Evolutionary conservation across 768 basidiomycete genomes (phyloP), one percentile per base, ranked within the genome.

Genomic region (Lactarius hatsudake): DNA sequence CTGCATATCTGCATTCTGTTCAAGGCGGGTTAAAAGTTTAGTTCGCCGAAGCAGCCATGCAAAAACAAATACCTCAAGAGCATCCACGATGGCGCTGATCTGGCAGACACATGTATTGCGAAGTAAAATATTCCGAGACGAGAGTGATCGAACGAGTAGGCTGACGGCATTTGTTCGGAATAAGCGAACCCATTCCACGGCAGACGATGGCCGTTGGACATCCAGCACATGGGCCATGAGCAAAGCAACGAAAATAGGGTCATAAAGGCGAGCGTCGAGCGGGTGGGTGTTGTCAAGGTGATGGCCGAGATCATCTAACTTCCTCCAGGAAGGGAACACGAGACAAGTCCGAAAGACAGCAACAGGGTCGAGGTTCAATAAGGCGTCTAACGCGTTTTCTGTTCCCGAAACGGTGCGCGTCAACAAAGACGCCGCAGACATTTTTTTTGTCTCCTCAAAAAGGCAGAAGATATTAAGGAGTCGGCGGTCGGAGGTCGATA

Each of bases 171-270:
- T 95, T 8, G 89, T 90, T 69, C 94, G 80, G 74, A 96, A 88
- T 20, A 97, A 75, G 72, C 92, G 88, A 17, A 96, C 89, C 94
- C 94, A 96, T n/a, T 82, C 85, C 66, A 89, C 77, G 0, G 86
- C 83, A 0, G 86, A 85, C 1, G 81, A 75, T 0, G 87, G 88
- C 18, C 76, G 81, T 61, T 80, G 81, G 40, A 89, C 86, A 2
- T 78, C 77, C n/a, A 95, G 78, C 75, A 87, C 83, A 60, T 87
- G 83, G 5, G 84, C 82, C 43, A 88, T 84, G n/a, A 94, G 78
- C 2, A 87, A 78, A 40, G 90, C 76, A 17, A 93, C 73, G 75
- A 96, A 93, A 0, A 88, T 74, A 9, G 95, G 94, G 73, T 98
- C 95, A 72, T 95, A 97, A 40, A 88, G 74, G 13, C 76, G 78